Conservation (phyloP, 2,329 filamentous ascomycete species). For the Fusarium sp. region DNA sequence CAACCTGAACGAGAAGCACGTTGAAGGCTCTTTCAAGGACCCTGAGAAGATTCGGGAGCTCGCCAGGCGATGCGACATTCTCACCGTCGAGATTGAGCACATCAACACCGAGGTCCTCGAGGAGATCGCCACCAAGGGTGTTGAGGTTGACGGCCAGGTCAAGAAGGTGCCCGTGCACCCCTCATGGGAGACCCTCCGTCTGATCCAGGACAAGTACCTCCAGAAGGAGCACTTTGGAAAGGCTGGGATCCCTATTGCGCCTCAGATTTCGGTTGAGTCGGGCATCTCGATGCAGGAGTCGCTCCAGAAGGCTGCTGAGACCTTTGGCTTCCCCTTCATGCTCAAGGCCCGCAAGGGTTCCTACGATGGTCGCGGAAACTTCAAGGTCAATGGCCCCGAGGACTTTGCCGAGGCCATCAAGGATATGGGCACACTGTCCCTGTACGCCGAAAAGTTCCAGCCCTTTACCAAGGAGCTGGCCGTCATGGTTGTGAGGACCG, state of each 20-base stretch:
- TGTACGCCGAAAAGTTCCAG: conserved; percentile 93
- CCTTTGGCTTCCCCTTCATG: conserved; percentile 88
- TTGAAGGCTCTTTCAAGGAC: conserved; percentile 91
- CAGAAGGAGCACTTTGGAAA: conserved; percentile 85
- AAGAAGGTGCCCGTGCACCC: conserved; percentile 77
- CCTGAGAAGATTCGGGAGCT: conserved; percentile 81
- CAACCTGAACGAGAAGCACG: conserved; percentile 78
- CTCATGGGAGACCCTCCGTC: conserved; percentile 85
- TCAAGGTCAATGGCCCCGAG: conserved; percentile 59
- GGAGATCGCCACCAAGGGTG: conserved; percentile 77
- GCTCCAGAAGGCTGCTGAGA: conserved; percentile 71
- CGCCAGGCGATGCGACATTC: conserved; percentile 80
- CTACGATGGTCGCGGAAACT: conserved; percentile 87
- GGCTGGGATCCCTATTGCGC: conserved; percentile 77
- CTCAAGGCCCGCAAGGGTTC: conserved; percentile 90
- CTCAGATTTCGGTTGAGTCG: conserved; percentile 72
- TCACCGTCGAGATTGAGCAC: conserved; percentile 97
- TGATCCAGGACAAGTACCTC: conserved; percentile 93
- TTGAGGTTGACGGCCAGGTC: conserved; percentile 53
- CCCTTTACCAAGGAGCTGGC: conserved; percentile 89
- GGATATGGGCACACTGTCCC: conserved; percentile 75
- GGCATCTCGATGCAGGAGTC: conserved; percentile 69
- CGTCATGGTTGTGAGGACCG: conserved; percentile 94
- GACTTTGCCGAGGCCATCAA: conserved; percentile 74
- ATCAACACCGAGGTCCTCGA: conserved; percentile 91